These are phyloP conservation scores for Phytophthora crassamura DNA, from an alignment of 352 stramenopile genomes.

Conservation along the genomic window DNA sequence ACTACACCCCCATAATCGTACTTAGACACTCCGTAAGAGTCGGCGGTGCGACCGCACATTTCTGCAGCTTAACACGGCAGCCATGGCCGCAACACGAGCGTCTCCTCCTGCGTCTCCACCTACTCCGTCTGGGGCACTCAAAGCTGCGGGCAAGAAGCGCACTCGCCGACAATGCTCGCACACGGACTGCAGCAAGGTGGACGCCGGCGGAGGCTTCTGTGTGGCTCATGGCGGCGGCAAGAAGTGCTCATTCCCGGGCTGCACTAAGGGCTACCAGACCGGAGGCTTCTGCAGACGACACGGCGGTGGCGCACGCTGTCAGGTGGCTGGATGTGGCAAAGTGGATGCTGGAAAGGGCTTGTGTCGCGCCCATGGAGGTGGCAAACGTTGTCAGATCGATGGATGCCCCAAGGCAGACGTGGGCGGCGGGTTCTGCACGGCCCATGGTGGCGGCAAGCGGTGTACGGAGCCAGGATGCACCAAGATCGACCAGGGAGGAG, in stretches of 20 bases:
- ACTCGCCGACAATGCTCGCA: slow-evolving; percentile 62
- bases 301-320: slow-evolving; percentile 79
- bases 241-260: slow-evolving; percentile 77
- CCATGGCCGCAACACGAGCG: slow-evolving; percentile 11
- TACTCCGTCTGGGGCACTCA: background rate
- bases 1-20: slow-evolving; percentile 20
- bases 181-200: slow-evolving; percentile 69
- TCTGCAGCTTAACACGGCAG: background rate
- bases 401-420: slow-evolving; percentile 80
- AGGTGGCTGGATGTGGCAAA: slow-evolving; percentile 74
- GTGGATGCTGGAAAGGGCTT: slow-evolving; percentile 79
- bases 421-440: slow-evolving; percentile 82
- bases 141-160: slow-evolving; percentile 32
- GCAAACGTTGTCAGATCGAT: slow-evolving; percentile 66
- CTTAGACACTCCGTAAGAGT: slow-evolving; percentile 23
- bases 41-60: slow-evolving; percentile 10
- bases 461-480: slow-evolving; percentile 72
- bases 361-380: slow-evolving; percentile 77
- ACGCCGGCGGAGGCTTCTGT: slow-evolving; percentile 82
- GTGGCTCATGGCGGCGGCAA: slow-evolving; percentile 86
- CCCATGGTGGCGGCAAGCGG: slow-evolving; percentile 77
- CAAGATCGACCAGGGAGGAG: slow-evolving; percentile 87
- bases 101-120: slow-evolving; percentile 12
- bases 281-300: slow-evolving; percentile 81
- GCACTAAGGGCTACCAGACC: slow-evolving; percentile 80